Evolutionary conservation across 2,329 filamentous ascomycete genomes (phyloP).

Genomic region (Penicillium frequentans): DNA sequence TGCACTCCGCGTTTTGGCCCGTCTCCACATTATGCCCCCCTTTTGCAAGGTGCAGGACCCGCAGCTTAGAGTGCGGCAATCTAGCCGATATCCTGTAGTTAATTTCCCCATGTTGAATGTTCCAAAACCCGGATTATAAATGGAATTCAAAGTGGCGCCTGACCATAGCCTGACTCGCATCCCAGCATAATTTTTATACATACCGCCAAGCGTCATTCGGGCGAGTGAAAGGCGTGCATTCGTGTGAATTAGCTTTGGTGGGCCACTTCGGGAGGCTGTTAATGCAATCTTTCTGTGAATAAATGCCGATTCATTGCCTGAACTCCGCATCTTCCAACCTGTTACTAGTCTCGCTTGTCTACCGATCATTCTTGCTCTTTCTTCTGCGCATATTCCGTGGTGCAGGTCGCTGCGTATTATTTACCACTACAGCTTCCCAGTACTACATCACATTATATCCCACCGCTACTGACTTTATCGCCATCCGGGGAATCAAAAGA

Average conservation of each 20-base stretch:
- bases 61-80: background rate
- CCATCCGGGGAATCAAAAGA: too few relatives aligned
- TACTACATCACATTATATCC: too few relatives aligned
- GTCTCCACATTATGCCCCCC: background rate
- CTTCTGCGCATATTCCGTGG: too few relatives aligned
- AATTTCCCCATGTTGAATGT: background rate
- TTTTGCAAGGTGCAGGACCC: background rate
- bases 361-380: too few relatives aligned
- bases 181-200: background rate
- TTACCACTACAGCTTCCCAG: too few relatives aligned
- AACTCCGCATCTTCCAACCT: background rate
- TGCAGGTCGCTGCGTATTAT: too few relatives aligned
- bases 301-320: background rate
- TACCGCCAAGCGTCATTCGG: background rate
- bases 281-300: background rate
- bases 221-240: background rate
- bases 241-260: background rate
- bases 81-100: background rate
- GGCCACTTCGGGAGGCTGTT: too few relatives aligned
- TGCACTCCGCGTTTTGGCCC: background rate
- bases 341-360: too few relatives aligned
- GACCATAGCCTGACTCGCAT: background rate
- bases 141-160: background rate
- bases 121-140: background rate
- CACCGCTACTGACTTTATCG: too few relatives aligned